These are phyloP conservation scores for Talaromyces liani DNA, from an alignment of 495 filamentous ascomycete genomes.

Conservation along the genomic window DNA sequence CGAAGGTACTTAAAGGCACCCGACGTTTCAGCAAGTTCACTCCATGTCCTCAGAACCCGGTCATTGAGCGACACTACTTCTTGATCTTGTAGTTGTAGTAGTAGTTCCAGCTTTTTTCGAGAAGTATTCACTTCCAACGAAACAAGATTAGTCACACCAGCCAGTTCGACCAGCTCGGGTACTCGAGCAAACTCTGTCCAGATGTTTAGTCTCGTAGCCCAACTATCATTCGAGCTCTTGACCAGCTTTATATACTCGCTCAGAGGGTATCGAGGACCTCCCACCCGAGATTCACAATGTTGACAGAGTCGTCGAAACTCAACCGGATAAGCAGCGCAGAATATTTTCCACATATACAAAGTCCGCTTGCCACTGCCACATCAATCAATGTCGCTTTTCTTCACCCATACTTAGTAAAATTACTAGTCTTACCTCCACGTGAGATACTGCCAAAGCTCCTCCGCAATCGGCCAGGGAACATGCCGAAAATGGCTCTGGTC, in stretches of 20 bases:
- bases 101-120: background rate
- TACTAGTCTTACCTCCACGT: conserved; percentile 18
- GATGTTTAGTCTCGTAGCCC: conserved; percentile 27
- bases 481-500: conserved; percentile 19
- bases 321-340: conserved; percentile 25
- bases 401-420: background rate
- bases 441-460: conserved; percentile 32
- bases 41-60: conserved; percentile 32
- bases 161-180: conserved; percentile 27
- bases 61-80: conserved; percentile 20
- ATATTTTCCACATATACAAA: conserved; percentile 36
- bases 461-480: conserved; percentile 31
- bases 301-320: conserved; percentile 19
- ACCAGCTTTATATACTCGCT: conserved; percentile 26
- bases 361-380: conserved; percentile 28
- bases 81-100: background rate
- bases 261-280: conserved; percentile 18
- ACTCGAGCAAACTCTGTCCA: conserved; percentile 16
- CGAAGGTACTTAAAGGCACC: conserved; percentile 27
- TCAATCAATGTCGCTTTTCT: background rate
- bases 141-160: conserved; percentile 28
- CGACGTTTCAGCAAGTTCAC: conserved; percentile 21
- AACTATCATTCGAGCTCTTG: conserved; percentile 20
- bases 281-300: conserved; percentile 19
- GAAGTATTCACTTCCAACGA: conserved; percentile 26